phyloP scores from a whole-genome alignment of 2,329 filamentous ascomycete genomes.

The Monosporascus ibericus region DNA sequence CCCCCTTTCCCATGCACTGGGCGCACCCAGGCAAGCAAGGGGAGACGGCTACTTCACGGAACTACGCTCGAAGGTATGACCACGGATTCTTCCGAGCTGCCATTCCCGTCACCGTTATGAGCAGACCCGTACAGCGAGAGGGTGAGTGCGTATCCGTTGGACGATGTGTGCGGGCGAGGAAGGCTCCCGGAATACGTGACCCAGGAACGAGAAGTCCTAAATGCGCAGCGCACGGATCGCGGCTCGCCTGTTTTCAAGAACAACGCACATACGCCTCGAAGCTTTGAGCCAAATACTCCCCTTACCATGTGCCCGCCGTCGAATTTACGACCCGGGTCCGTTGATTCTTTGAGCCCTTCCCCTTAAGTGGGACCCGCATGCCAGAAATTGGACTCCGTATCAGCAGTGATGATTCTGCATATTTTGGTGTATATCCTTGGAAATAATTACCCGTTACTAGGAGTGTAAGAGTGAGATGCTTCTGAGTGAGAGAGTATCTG shows the following conservation, averaged over 20 bases:
- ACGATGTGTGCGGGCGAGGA: conserved; percentile 76
- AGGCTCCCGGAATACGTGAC: conserved; percentile 62
- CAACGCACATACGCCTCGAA: conserved; percentile 46
- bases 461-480: conserved; percentile 56
- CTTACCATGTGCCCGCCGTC: conserved; percentile 69
- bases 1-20: conserved; percentile 49
- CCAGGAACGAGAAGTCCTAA: conserved; percentile 55
- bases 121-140: conserved; percentile 54
- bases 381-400: conserved; percentile 61
- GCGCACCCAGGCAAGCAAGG: conserved; percentile 36
- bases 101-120: conserved; percentile 54
- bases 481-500: conserved; percentile 64
- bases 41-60: conserved; percentile 39
- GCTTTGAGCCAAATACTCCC: conserved; percentile 52
- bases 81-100: conserved; percentile 59
- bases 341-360: conserved; percentile 47
- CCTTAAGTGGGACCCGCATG: conserved; percentile 55
- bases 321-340: conserved; percentile 60
- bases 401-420: conserved; percentile 70
- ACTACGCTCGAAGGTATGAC: conserved; percentile 56
- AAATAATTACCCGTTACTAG: conserved; percentile 70
- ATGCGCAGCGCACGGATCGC: conserved; percentile 66
- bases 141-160: conserved; percentile 44
- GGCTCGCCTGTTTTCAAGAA: conserved; percentile 62
- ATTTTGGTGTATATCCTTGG: conserved; percentile 71